Evolutionary conservation across 2,329 filamentous ascomycete species (phyloP).

Genomic region (Diaporthe vaccinii): DNA sequence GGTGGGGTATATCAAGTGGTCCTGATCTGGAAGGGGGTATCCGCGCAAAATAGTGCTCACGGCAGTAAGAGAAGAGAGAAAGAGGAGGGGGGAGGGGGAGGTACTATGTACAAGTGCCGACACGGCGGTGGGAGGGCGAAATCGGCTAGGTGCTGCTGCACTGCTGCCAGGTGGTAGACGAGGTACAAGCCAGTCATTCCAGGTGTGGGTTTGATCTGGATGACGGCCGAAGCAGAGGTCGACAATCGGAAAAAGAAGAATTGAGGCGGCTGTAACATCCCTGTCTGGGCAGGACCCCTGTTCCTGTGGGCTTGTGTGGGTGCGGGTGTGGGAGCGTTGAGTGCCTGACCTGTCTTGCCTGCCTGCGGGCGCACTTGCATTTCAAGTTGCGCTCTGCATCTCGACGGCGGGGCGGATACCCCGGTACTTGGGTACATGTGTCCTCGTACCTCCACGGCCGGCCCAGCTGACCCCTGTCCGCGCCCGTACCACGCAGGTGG

Average conservation of each 20-base stretch:
- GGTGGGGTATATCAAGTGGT: slow-evolving; percentile 17
- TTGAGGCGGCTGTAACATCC: slow-evolving; percentile 27
- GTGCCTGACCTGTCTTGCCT: slow-evolving; percentile 10
- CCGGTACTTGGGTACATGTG: background rate
- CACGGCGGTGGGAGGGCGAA: background rate
- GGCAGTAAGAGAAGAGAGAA: background rate
- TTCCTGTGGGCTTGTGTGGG: background rate
- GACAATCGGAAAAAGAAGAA: slow-evolving; percentile 33
- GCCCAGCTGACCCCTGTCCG: slow-evolving; percentile 10
- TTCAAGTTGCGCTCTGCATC: background rate
- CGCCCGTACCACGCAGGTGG: slow-evolving; percentile 13
- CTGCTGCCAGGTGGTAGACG: slow-evolving; percentile 1
- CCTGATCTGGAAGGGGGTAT: slow-evolving; percentile 6
- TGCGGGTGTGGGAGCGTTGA: background rate
- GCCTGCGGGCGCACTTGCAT: slow-evolving; percentile 16
- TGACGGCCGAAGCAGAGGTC: slow-evolving; percentile 4
- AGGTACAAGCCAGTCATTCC: background rate
- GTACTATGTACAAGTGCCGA: slow-evolving; percentile 9
- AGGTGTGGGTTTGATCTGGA: slow-evolving; percentile 16
- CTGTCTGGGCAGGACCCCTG: slow-evolving; percentile 16
- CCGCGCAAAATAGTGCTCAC: slow-evolving; percentile 17
- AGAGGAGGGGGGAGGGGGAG: background rate
- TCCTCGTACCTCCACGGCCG: slow-evolving; percentile 4
- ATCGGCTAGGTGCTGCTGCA: background rate
- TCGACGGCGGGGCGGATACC: background rate